phyloP scores from a whole-genome alignment of 2,329 filamentous ascomycete genomes.

The Aspergillus neoniger region DNA sequence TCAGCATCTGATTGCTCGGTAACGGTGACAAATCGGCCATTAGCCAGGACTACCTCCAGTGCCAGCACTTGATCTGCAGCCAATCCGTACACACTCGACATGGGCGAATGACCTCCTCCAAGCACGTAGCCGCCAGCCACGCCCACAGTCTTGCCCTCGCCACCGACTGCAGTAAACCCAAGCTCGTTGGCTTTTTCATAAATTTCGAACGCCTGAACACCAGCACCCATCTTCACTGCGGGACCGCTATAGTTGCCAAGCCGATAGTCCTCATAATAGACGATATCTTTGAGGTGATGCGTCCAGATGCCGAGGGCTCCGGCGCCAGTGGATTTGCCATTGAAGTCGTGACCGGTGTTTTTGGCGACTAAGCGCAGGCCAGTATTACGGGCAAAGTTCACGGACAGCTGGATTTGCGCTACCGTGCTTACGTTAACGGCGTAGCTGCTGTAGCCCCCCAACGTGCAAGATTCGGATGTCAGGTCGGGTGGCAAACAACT shows the following conservation, averaged over 20 bases:
- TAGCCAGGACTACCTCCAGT: constrained; percentile 28
- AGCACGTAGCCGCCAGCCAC: constrained; percentile 62
- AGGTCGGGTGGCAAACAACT: constrained; percentile 29
- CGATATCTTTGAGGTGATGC: constrained; percentile 48
- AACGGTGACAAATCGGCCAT: constrained; percentile 31
- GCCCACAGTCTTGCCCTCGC: constrained; percentile 56
- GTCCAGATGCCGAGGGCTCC: constrained; percentile 55
- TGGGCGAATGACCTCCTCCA: constrained; percentile 60
- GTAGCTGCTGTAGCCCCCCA: constrained; percentile 37
- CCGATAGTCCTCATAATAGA: constrained; percentile 44
- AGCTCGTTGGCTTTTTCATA: constrained; percentile 49
- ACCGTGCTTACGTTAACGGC: constrained; percentile 39
- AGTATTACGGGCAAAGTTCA: constrained; percentile 28
- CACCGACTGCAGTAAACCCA: constrained; percentile 56
- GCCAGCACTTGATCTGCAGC: constrained; percentile 35
- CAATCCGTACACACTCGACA: constrained; percentile 58
- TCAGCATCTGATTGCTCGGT: constrained; percentile 41
- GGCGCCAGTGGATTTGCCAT: constrained; percentile 49
- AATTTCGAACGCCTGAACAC: constrained; percentile 53
- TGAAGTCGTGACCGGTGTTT: constrained; percentile 53
- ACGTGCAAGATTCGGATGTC: constrained; percentile 29
- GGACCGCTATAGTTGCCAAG: constrained; percentile 49
- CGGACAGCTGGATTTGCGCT: constrained; percentile 38
- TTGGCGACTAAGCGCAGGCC: constrained; percentile 43
- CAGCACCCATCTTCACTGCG: constrained; percentile 57